These are phyloP conservation scores for Marasmius tenuissimus DNA, from an alignment of 1,284 basidiomycete genomes.

Conservation along the genomic window DNA sequence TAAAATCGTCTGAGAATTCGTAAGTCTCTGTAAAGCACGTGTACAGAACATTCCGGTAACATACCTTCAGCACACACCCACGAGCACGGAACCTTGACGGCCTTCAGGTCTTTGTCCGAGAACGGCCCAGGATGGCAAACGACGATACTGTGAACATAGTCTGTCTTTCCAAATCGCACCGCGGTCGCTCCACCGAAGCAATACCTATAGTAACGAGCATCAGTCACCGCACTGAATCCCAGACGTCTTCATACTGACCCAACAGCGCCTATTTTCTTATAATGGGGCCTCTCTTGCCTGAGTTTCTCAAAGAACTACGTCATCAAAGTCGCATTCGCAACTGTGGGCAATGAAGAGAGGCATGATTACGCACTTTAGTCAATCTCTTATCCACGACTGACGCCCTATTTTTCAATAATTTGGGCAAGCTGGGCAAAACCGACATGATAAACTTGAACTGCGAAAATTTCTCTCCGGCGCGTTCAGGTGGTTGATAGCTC, in stretches of 20 bases:
- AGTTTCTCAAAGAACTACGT: constrained; percentile 49
- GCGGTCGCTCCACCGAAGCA: constrained; percentile 58
- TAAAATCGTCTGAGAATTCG: constrained; percentile 43
- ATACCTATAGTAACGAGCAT: constrained; percentile 37
- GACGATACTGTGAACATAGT: constrained; percentile 47
- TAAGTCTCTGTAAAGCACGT: not conserved
- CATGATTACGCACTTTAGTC: constrained; percentile 23
- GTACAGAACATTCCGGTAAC: not conserved
- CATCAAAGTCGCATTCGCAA: not conserved
- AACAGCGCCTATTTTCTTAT: constrained; percentile 58
- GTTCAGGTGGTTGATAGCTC: constrained; percentile 31
- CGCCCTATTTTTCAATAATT: constrained; percentile 37
- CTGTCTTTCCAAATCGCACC: constrained; percentile 39
- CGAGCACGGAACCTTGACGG: constrained; percentile 50
- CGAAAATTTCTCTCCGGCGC: constrained; percentile 37
- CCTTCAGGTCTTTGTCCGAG: constrained; percentile 36
- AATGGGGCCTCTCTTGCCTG: constrained; percentile 45
- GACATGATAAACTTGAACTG: constrained; percentile 31
- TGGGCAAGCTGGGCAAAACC: constrained; percentile 30
- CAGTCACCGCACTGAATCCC: not conserved
- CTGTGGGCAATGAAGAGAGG: not conserved
- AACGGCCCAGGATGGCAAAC: constrained; percentile 56
- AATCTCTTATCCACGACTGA: constrained; percentile 38
- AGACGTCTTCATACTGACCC: constrained; percentile 39
- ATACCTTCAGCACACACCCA: constrained; percentile 62